A percentile compares a stretch with the other conserved stretches of the same genome.
Evolutionary conservation across 345 rosid species (phyloP).

Genomic region (Microcos paniculata): DNA sequence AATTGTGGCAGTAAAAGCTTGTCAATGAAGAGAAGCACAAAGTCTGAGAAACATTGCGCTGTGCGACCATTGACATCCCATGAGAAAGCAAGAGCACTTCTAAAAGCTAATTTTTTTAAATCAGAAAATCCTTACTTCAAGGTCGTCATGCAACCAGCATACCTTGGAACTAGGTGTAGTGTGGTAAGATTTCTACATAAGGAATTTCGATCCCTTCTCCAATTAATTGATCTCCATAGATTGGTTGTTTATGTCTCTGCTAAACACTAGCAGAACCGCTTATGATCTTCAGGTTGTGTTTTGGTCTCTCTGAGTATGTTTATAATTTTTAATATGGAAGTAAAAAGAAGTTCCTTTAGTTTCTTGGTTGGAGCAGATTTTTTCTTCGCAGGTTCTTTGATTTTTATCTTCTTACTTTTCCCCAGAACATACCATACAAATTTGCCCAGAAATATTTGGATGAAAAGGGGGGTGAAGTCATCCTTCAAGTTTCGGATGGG

Average conservation of each 20-base stretch:
- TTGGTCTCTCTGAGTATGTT: neutral
- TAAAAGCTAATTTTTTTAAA: neutral
- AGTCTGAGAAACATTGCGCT: neutral
- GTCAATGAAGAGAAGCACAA: neutral
- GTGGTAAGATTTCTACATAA: neutral
- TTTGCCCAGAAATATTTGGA: neutral
- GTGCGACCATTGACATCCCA: neutral
- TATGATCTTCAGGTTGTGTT: neutral
- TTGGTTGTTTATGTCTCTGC: no score
- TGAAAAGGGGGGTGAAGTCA: neutral
- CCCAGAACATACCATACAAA: conserved; percentile 2
- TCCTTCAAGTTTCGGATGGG: conserved; percentile 6
- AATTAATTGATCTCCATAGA: neutral
- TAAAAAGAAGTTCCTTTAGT: neutral
- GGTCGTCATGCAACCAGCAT: conserved; percentile 14
- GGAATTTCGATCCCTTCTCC: neutral
- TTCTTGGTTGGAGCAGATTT: neutral
- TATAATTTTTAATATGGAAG: no score
- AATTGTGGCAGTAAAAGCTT: neutral
- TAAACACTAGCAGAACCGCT: neutral
- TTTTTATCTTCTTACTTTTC: neutral
- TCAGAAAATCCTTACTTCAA: conserved; percentile 12
- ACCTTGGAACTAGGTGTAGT: neutral
- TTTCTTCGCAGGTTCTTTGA: neutral
- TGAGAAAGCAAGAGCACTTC: conserved; percentile 6